Evolutionary conservation across 1,284 basidiomycete species (phyloP).

Genomic region (Melampsora larici-populina): DNA sequence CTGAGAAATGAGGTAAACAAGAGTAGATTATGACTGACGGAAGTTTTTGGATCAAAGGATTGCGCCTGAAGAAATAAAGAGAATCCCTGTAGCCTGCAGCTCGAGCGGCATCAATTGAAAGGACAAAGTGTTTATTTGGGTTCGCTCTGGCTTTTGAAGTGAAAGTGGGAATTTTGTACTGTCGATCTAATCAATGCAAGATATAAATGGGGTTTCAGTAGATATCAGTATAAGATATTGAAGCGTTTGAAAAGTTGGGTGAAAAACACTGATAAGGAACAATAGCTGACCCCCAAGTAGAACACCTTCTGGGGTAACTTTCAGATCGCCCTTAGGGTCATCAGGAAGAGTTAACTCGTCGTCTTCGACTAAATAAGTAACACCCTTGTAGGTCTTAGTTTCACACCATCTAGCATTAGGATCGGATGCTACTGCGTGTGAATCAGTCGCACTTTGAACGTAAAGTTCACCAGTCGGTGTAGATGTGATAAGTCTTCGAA

Average conservation of each 20-base stretch:
- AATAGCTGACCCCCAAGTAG: slow-evolving; percentile 70
- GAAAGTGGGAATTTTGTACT: slow-evolving; percentile 85
- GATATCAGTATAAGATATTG: not conserved
- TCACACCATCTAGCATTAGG: slow-evolving; percentile 63
- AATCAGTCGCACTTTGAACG: slow-evolving; percentile 11
- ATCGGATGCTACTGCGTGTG: slow-evolving; percentile 1
- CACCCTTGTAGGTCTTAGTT: slow-evolving; percentile 70
- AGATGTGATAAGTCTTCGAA: slow-evolving; percentile 33
- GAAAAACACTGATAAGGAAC: not conserved
- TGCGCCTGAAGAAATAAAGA: slow-evolving; percentile 90
- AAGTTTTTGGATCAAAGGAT: slow-evolving; percentile 82
- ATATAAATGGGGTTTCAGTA: not conserved
- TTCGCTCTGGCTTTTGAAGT: slow-evolving; percentile 70
- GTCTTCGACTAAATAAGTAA: slow-evolving; percentile 72
- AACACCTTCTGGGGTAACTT: slow-evolving; percentile 80
- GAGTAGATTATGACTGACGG: slow-evolving; percentile 54
- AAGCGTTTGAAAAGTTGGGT: not conserved
- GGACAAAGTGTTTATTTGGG: slow-evolving; percentile 81
- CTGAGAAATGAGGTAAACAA: not conserved
- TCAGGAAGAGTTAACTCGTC: slow-evolving; percentile 82
- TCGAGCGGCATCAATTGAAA: slow-evolving; percentile 93
- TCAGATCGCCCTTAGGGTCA: slow-evolving; percentile 81
- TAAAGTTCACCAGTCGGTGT: slow-evolving; percentile 30
- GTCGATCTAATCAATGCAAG: slow-evolving; percentile 62
- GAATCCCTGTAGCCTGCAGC: slow-evolving; percentile 94